Evolutionary conservation across 176 grass and related monocot species (phyloP), one percentile per base, ranked within the genome.

Genomic region (Panicum miliaceum): DNA sequence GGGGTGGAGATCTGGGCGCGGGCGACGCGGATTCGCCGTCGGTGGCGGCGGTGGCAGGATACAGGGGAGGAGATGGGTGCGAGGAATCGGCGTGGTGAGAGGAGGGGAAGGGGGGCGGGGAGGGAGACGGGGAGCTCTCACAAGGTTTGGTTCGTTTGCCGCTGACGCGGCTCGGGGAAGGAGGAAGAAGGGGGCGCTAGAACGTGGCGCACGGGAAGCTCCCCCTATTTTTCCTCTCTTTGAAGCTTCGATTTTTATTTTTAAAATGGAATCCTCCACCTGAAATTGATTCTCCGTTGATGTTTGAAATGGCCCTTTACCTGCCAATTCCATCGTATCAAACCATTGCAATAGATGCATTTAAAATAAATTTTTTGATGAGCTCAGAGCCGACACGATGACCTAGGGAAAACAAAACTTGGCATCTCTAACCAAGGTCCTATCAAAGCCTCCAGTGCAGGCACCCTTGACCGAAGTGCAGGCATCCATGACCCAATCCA

Each of bases 131-230:
- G 60, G 46, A 67, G 62, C 47, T 81, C 7, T 71, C 72, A 75
- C 70, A 43, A 85, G 66, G 82, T 76, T 58, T 77, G n/a, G 74
- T 64, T 77, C 32, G 58, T 90, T 93, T 83, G 77, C 90, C 90
- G 84, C 81, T 80, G 77, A 92, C 90, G 84, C 81, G 74, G 88
- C 71, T 85, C 50, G 12, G 29, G 70, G 75, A 7, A 53, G 77
- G 15, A 73, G 43, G 26, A 12, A 12, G n/a, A 26, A 42, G 27
- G 63, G 43, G 22, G 22, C 78, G 65, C 73, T 62, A 69, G 12
- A 82, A 91, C 81, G 84, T 84, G 85, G 87, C 84, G 69, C 68
- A 67, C 29, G 64, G 52, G 66, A 68, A 50, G 18, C 42, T 54
- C 64, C 64, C 7, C 16, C 45, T 18, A 2, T 32, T 78, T 60